Evolutionary conservation across 441 rosid genomes (phyloP), one percentile per base, ranked within the genome.

Genomic region (Croton laevigatus): DNA sequence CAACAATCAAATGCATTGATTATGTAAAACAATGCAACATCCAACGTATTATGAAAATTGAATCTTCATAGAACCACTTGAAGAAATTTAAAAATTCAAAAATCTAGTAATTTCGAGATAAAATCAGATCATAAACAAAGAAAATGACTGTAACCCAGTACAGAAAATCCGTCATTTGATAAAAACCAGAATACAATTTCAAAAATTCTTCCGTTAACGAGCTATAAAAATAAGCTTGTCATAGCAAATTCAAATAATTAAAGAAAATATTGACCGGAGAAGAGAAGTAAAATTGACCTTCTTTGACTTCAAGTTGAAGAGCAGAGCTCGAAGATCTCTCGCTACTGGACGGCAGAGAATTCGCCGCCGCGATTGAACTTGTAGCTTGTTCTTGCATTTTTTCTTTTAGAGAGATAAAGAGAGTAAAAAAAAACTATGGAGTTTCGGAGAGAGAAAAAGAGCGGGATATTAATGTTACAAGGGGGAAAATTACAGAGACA

Each of bases 271-370:
- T 1, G 23, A 22, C 13, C 40, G 7, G 19, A 16, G 1, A 17
- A 42, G 42, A 23, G 49, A 55, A 59, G 5, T 8, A 13, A 13
- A 16, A 37, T n/a, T 8, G 49, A 92, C 98, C 97, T 78, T 89
- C 98, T 85, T 87, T 92, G 83, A 84, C 77, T 82, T 88, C 96
- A 58, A 80, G 81, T 57, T 82, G 97, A 8, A 81, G 82, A 54
- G 90, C 90, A 53, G 97, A 88, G 76, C 97, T 89, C 8, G 97
- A 89, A 22, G 97, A 92, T 81, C 94, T 83, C 73, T 92, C 97
- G 42, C 98, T 92, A 75, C 98, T 92, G 17, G 97, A 93, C 4
- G 91, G 93, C 53, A 93, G 51, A 59, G 98, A 92, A 81, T 83
- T 89, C 0, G 96, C 92, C 0, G 97, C 88, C 0, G 97, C 88